Percentiles rank a stretch among this genome's conserved stretches.
Conservation (phyloP, 2,329 filamentous ascomycete genomes). For the Fusarium fracticaudum region DNA sequence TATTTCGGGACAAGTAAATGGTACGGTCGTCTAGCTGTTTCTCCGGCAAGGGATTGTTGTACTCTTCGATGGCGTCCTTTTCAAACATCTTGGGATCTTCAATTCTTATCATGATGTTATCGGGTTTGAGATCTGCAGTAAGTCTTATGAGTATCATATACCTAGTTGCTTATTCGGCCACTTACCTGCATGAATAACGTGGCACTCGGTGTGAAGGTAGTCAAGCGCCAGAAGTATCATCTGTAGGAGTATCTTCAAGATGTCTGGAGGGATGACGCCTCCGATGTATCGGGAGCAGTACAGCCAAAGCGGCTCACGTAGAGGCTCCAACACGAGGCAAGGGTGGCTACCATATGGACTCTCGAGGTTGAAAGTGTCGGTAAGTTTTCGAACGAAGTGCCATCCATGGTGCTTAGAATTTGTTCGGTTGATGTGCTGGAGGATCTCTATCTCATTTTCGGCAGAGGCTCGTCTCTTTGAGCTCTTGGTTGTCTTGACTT, state of each 20-base stretch:
- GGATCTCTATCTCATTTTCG: slow-evolving; percentile 26
- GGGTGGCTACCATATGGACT: slow-evolving; percentile 5
- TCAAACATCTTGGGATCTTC: slow-evolving; percentile 31
- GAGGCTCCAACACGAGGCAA: slow-evolving; percentile 34
- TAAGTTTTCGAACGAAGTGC: slow-evolving; percentile 35
- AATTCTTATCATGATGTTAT: slow-evolving; percentile 34
- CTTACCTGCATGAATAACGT: slow-evolving; percentile 32
- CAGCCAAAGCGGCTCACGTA: slow-evolving; percentile 41
- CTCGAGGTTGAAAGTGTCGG: slow-evolving; percentile 20
- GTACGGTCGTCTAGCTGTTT: slow-evolving; percentile 21
- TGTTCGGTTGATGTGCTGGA: slow-evolving; percentile 17
- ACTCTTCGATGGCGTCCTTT: slow-evolving; percentile 32
- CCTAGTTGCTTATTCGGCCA: fast-evolving
- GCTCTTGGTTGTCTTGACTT: slow-evolving; percentile 18
- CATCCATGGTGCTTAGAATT: slow-evolving; percentile 26
- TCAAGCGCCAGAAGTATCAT: slow-evolving; percentile 37
- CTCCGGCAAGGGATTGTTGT: slow-evolving; percentile 30
- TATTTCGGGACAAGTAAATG: slow-evolving; percentile 39
- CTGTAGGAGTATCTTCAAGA: slow-evolving; percentile 35
- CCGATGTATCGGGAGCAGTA: slow-evolving; percentile 33
- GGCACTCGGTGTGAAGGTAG: slow-evolving; percentile 38
- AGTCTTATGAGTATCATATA: fast-evolving
- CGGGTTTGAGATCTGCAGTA: slow-evolving; percentile 27
- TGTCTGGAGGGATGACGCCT: slow-evolving; percentile 26
- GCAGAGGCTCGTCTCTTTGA: background rate